These are phyloP conservation scores for Rhizophora mangle DNA, from an alignment of 345 rosid genomes.

Conservation along the genomic window DNA sequence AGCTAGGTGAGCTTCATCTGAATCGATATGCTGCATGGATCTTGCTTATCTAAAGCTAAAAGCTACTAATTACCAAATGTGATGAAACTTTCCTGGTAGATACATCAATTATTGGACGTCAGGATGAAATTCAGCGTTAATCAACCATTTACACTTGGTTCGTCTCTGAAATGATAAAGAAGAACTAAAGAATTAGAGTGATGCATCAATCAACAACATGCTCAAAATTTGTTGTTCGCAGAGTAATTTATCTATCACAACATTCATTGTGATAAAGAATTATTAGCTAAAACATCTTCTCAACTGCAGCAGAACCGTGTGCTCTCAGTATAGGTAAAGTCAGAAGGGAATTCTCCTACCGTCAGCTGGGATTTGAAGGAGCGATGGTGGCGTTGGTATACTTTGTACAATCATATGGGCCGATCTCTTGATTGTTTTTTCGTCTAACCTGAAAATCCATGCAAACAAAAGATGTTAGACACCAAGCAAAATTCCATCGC, in stretches of 20 bases:
- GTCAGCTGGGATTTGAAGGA: constrained; percentile 10
- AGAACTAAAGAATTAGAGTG: no score
- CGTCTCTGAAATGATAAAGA: not conserved
- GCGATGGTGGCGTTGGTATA: constrained; percentile 39
- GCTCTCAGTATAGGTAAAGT: not conserved
- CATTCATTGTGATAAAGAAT: constrained; percentile 10
- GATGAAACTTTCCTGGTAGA: no score
- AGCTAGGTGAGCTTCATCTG: no score
- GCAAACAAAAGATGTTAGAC: constrained; percentile 6
- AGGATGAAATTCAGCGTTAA: not conserved
- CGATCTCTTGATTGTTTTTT: constrained; percentile 67
- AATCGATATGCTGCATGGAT: no score
- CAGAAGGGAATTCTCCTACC: not conserved
- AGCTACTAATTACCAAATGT: no score
- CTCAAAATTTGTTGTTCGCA: not conserved
- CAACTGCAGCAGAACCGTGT: not conserved
- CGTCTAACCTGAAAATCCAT: constrained; percentile 54
- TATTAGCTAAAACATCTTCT: constrained; percentile 8
- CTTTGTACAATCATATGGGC: constrained; percentile 96
- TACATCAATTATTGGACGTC: no score
- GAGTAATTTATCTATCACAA: not conserved
- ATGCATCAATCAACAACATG: not conserved
- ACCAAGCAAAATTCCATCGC: not conserved
- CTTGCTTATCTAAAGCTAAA: no score
- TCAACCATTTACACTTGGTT: not conserved